Conservation (phyloP, 331 rosid genomes). For the Spiraea crenata region DNA sequence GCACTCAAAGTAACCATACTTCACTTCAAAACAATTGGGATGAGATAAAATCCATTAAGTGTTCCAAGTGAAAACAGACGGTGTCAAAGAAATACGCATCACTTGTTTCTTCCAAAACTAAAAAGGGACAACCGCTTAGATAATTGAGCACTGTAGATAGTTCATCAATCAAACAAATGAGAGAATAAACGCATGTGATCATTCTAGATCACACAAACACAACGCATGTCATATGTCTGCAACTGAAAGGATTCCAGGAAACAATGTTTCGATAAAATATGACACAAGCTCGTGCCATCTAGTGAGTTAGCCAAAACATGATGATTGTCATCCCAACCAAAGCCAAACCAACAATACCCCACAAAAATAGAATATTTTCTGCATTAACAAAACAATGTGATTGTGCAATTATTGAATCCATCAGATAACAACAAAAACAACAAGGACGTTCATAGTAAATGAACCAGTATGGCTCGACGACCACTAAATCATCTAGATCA, state of each 20-base stretch:
- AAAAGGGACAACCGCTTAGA: not conserved
- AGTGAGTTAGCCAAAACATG: not conserved
- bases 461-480: slow-evolving; percentile 6
- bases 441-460: not conserved
- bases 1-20: not conserved
- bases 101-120: not conserved
- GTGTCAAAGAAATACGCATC: not conserved
- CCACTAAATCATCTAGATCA: not conserved
- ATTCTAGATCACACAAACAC: slow-evolving; percentile 1
- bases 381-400: not conserved
- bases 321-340: not conserved
- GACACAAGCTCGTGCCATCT: not conserved
- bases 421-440: not conserved
- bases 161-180: slow-evolving; percentile 4
- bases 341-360: not conserved
- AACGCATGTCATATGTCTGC: slow-evolving; percentile 15
- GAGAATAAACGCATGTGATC: slow-evolving; percentile 24
- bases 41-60: not conserved
- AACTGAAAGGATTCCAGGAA: not conserved
- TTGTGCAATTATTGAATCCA: not conserved
- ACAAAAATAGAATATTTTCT: not conserved
- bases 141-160: not conserved
- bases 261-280: not conserved
- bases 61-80: not conserved
- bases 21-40: not conserved